A percentile compares a stretch with the other conserved stretches of the same genome.
Conservation (phyloP, 805 yeast species). For the Nematodospora valgi region DNA sequence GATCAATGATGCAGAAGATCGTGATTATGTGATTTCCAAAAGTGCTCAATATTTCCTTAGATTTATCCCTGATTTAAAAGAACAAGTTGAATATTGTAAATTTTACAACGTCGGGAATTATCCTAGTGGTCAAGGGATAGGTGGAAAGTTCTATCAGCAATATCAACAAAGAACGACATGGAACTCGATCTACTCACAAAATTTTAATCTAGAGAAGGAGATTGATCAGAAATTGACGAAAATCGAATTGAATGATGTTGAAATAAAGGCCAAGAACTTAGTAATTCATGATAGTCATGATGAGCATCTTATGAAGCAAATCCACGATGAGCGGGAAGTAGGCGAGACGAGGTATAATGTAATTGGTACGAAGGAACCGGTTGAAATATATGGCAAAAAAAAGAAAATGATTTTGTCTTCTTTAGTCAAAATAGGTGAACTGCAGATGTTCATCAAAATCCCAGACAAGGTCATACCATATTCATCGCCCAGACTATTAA, state of each 20-base stretch:
- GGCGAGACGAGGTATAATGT: slow-evolving; percentile 12
- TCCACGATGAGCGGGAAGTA: slow-evolving; percentile 7
- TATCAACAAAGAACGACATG: slow-evolving; percentile 28
- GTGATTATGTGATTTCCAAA: slow-evolving; percentile 34
- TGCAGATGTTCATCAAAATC: slow-evolving; percentile 29
- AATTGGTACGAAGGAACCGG: slow-evolving; percentile 23
- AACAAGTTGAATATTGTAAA: slow-evolving; percentile 24
- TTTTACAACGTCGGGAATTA: slow-evolving; percentile 13
- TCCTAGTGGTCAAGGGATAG: slow-evolving; percentile 30
- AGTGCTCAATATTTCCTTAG: slow-evolving; percentile 35
- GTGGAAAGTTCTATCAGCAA: slow-evolving; percentile 28
- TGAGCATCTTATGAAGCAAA: not conserved
- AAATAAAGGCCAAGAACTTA: slow-evolving; percentile 33
- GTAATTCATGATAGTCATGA: slow-evolving; percentile 8
- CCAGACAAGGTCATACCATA: slow-evolving; percentile 34
- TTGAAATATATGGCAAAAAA: slow-evolving; percentile 30
- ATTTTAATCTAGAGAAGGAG: slow-evolving; percentile 32
- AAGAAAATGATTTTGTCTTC: slow-evolving; percentile 35
- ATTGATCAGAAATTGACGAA: slow-evolving; percentile 28
- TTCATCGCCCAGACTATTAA: slow-evolving; percentile 34
- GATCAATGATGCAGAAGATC: slow-evolving; percentile 29
- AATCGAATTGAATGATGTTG: slow-evolving; percentile 22
- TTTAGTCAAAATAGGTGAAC: slow-evolving; percentile 29
- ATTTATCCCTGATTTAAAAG: slow-evolving; percentile 35
- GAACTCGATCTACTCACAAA: slow-evolving; percentile 26